Conservation (phyloP, 257 asterid genomes). For the Plantago major region DNA sequence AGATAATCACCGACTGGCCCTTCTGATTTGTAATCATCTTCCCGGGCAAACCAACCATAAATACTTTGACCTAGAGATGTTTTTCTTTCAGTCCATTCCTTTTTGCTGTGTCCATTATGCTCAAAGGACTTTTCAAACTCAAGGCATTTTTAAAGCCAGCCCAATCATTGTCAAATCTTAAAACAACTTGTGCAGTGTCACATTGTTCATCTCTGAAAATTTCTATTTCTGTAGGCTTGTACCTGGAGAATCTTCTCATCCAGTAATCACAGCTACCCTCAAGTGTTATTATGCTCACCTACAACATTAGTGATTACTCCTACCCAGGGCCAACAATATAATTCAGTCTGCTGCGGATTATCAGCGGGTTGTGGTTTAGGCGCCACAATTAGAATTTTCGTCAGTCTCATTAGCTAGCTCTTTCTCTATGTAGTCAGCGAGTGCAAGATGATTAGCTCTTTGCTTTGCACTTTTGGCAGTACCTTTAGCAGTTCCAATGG, state of each 20-base stretch:
- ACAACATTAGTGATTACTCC: slow-evolving; percentile 56
- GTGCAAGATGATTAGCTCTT: slow-evolving; percentile 79
- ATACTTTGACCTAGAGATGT: slow-evolving; percentile 29
- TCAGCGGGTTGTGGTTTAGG: slow-evolving; percentile 25
- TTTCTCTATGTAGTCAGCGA: slow-evolving; percentile 48
- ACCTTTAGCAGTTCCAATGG: slow-evolving; percentile 78
- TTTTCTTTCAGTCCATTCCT: slow-evolving; percentile 40
- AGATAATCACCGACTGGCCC: slow-evolving; percentile 59
- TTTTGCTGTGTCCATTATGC: slow-evolving; percentile 39
- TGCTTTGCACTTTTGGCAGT: slow-evolving; percentile 62
- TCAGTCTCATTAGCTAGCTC: slow-evolving; percentile 52
- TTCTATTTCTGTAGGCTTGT: slow-evolving; percentile 44
- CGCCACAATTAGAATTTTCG: slow-evolving; percentile 38
- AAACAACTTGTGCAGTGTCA: slow-evolving; percentile 33
- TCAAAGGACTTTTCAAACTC: slow-evolving; percentile 59
- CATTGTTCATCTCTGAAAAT: slow-evolving; percentile 39
- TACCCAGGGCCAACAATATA: slow-evolving; percentile 86
- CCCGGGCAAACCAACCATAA: slow-evolving; percentile 69
- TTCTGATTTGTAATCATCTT: slow-evolving; percentile 47
- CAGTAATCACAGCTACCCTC: slow-evolving; percentile 32
- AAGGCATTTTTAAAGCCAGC: slow-evolving; percentile 53
- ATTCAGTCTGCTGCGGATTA: slow-evolving; percentile 42
- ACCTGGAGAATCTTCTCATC: slow-evolving; percentile 42
- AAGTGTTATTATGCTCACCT: slow-evolving; percentile 28
- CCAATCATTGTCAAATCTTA: slow-evolving; percentile 58